A percentile compares a stretch with the other conserved stretches of the same genome.
Conservation (phyloP, 164 flowering plant species). For the Warburgia ugandensis region DNA sequence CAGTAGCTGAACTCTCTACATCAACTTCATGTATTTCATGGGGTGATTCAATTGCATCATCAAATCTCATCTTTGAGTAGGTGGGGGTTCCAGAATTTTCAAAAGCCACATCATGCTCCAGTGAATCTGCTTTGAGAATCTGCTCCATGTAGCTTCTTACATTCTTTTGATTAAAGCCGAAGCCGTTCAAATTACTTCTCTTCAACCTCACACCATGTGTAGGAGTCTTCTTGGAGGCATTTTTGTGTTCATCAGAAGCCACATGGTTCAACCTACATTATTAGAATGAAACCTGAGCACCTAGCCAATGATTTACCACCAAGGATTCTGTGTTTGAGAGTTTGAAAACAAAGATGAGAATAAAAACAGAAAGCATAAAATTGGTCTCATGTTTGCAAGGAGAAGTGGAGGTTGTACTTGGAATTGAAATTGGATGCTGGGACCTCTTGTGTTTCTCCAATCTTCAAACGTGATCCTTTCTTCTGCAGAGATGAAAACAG, state of each 20-base stretch:
- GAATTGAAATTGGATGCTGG: conserved; percentile 46
- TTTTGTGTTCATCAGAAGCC: conserved; percentile 58
- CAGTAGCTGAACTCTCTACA: conserved; percentile 28
- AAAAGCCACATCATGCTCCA: conserved; percentile 32
- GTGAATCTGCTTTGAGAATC: conserved; percentile 39
- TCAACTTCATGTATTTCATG: conserved; percentile 42
- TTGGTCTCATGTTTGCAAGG: too few relatives aligned
- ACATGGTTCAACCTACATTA: conserved; percentile 67
- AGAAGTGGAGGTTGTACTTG: conserved; percentile 48
- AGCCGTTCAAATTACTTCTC: conserved; percentile 49
- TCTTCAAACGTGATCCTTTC: conserved; percentile 61
- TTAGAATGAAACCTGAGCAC: conserved; percentile 8
- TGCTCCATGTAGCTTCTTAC: conserved; percentile 80
- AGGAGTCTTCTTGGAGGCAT: conserved; percentile 32
- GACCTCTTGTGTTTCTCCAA: conserved; percentile 64
- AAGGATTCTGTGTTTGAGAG: too few relatives aligned
- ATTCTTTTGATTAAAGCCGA: conserved; percentile 32
- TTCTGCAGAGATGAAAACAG: too few relatives aligned
- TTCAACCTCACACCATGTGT: conserved; percentile 63
- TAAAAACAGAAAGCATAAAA: too few relatives aligned
- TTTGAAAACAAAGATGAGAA: too few relatives aligned
- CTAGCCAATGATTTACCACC: conserved; percentile 6
- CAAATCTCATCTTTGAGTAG: conserved; percentile 22
- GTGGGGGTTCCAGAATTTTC: conserved; percentile 28
- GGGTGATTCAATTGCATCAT: conserved; percentile 31